phyloP scores from a whole-genome alignment of 805 yeast genomes.

The Yarrowia sp. region DNA sequence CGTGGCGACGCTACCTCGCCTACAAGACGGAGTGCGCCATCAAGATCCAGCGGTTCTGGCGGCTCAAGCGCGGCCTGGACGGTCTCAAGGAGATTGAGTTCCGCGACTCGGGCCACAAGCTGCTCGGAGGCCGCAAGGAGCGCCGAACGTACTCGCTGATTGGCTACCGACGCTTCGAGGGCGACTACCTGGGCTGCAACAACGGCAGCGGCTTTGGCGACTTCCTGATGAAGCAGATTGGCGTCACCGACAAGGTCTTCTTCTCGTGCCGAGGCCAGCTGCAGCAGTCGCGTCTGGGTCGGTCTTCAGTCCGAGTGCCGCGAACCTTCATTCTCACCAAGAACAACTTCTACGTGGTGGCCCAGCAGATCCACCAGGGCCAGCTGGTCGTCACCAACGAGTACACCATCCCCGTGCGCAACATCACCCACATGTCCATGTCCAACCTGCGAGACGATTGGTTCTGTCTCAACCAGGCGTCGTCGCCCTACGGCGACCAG shows the following conservation, averaged over 20 bases:
- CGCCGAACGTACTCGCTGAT: constrained; percentile 84
- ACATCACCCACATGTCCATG: constrained; percentile 61
- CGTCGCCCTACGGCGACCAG: constrained; percentile 66
- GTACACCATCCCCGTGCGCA: constrained; percentile 55
- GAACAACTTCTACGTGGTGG: constrained; percentile 62
- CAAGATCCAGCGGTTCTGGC: constrained; percentile 76
- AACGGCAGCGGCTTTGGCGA: constrained; percentile 73
- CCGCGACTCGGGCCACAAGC: constrained; percentile 75
- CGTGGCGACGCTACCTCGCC: constrained; percentile 83
- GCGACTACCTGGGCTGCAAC: constrained; percentile 90
- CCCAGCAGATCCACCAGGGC: constrained; percentile 66
- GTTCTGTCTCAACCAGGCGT: constrained; percentile 67
- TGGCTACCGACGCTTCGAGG: constrained; percentile 86
- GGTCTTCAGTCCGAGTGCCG: constrained; percentile 78
- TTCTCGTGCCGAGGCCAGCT: constrained; percentile 84
- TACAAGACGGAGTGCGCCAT: constrained; percentile 85
- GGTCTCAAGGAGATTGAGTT: constrained; percentile 81
- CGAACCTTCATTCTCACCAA: constrained; percentile 70
- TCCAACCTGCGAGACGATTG: constrained; percentile 87
- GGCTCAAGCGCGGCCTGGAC: constrained; percentile 57
- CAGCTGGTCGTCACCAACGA: constrained; percentile 63
- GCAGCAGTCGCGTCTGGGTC: constrained; percentile 81
- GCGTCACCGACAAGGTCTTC: constrained; percentile 63
- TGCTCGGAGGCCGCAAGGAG: constrained; percentile 75
- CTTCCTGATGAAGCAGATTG: constrained; percentile 65